Percentiles rank a stretch among this genome's conserved stretches.
Conservation (phyloP, 1,284 basidiomycete species). For the Malassezia cuniculi region DNA sequence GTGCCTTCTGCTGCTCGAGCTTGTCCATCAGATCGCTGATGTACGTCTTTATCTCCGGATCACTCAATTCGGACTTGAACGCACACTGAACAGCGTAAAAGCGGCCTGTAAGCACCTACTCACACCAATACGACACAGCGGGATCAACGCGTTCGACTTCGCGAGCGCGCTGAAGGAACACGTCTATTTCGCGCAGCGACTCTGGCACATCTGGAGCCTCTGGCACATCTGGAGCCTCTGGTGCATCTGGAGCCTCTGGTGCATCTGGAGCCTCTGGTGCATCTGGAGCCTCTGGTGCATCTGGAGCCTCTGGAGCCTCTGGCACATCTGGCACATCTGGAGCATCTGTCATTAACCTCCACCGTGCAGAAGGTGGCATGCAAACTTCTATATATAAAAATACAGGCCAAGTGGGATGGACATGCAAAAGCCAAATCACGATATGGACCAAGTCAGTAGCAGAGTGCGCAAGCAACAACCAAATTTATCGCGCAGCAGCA, state of each 20-base stretch:
- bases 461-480: no score
- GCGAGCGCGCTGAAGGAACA: constrained; percentile 76
- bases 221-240: constrained; percentile 1
- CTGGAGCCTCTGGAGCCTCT: no score
- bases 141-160: constrained; percentile 71
- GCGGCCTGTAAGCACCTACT: constrained; percentile 41
- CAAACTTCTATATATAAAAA: no score
- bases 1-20: constrained; percentile 68
- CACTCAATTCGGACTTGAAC: constrained; percentile 65
- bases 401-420: no score
- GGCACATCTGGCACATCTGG: no score
- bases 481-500: no score
- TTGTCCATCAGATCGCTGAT: constrained; percentile 62
- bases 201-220: not conserved
- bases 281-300: no score
- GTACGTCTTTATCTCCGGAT: constrained; percentile 55
- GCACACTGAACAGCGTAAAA: constrained; percentile 82
- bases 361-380: no score
- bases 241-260: constrained; percentile 1
- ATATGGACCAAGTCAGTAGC: no score
- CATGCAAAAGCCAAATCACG: no score
- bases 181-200: constrained; percentile 51
- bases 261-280: no score
- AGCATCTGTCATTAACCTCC: no score
- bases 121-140: constrained; percentile 81